Percentiles rank a stretch among this genome's conserved stretches.
Conservation (phyloP, 2,329 filamentous ascomycete genomes). For the Beauveria bassiana region DNA sequence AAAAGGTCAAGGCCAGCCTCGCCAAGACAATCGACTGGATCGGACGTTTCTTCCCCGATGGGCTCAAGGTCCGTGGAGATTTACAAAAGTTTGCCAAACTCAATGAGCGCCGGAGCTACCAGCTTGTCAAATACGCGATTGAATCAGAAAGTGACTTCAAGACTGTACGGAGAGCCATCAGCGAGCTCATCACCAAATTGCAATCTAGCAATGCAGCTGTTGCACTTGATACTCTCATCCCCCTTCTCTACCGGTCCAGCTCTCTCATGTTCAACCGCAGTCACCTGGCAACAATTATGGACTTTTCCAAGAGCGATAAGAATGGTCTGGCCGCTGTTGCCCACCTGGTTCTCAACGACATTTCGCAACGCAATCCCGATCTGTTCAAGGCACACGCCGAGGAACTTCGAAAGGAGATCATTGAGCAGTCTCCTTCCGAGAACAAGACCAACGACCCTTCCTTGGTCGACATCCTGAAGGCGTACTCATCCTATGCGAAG, state of each 20-base stretch:
- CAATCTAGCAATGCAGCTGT: conserved; percentile 57
- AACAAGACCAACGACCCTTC: conserved; percentile 60
- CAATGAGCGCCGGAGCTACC: conserved; percentile 84
- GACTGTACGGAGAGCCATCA: conserved; percentile 82
- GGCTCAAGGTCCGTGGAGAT: conserved; percentile 62
- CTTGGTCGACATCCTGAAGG: conserved; percentile 86
- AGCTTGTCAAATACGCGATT: conserved; percentile 80
- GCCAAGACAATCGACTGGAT: conserved; percentile 67
- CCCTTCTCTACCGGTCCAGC: conserved; percentile 75
- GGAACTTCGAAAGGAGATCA: conserved; percentile 80
- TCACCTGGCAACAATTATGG: conserved; percentile 84
- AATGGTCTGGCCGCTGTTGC: conserved; percentile 69
- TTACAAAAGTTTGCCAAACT: conserved; percentile 85
- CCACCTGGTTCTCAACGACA: conserved; percentile 84
- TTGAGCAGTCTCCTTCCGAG: conserved; percentile 68
- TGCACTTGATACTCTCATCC: conserved; percentile 71
- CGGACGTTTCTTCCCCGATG: conserved; percentile 68
- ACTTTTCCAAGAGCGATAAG: conserved; percentile 76
- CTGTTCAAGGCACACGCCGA: conserved; percentile 90
- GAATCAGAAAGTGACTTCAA: conserved; percentile 84
- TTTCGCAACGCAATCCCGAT: conserved; percentile 80
- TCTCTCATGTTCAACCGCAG: conserved; percentile 90
- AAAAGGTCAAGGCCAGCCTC: conserved; percentile 62
- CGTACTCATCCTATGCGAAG: conserved; percentile 84
- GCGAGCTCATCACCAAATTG: conserved; percentile 77